Conservation (phyloP, 2,329 filamentous ascomycete species). For the Penicillium sp. region DNA sequence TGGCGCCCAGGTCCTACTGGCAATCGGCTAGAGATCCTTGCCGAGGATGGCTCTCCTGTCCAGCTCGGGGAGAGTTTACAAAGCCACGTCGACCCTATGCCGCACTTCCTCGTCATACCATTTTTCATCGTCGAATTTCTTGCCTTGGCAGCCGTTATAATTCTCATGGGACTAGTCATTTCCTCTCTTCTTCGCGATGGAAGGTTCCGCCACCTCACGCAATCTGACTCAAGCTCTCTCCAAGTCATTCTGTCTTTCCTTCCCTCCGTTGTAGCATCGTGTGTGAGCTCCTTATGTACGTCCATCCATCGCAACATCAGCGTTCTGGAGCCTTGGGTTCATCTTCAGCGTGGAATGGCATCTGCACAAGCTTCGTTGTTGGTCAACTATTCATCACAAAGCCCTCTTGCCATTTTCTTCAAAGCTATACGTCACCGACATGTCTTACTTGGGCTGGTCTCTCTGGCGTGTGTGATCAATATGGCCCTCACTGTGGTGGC, state of each 20-base stretch:
- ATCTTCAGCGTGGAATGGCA: slow-evolving; percentile 33
- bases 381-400: slow-evolving; percentile 36
- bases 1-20: slow-evolving; percentile 30
- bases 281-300: slow-evolving; percentile 32
- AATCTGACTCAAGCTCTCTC: slow-evolving; percentile 33
- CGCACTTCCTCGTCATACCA: slow-evolving; percentile 35
- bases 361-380: slow-evolving; percentile 27
- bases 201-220: slow-evolving; percentile 30
- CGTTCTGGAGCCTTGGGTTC: slow-evolving; percentile 37
- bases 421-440: slow-evolving; percentile 31
- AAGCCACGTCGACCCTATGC: slow-evolving; percentile 30
- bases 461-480: slow-evolving; percentile 32
- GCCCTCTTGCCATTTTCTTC: slow-evolving; percentile 29
- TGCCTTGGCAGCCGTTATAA: slow-evolving; percentile 31
- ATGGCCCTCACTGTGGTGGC: slow-evolving; percentile 32
- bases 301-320: slow-evolving; percentile 37
- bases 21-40: slow-evolving; percentile 30
- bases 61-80: slow-evolving; percentile 25
- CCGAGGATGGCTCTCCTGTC: slow-evolving; percentile 29
- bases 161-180: slow-evolving; percentile 30
- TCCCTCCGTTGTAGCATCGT: slow-evolving; percentile 34
- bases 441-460: slow-evolving; percentile 28
- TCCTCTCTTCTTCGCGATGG: slow-evolving; percentile 31
- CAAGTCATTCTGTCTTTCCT: slow-evolving; percentile 33
- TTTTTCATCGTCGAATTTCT: slow-evolving; percentile 37